Evolutionary conservation across 352 stramenopile species (phyloP).

Genomic region (Phytophthora tentaculata): DNA sequence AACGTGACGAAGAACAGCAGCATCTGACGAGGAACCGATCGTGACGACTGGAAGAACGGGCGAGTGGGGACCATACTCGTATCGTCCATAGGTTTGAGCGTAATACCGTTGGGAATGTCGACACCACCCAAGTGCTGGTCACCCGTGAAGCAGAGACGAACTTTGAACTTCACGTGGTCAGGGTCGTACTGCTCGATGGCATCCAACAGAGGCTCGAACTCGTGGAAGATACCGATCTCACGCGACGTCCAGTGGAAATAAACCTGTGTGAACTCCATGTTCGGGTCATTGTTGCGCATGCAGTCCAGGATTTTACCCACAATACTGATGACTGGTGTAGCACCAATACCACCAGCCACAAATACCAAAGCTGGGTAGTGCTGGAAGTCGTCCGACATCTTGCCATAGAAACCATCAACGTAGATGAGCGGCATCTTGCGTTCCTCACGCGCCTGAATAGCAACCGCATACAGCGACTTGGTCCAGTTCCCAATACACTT

Average conservation of each 20-base stretch:
- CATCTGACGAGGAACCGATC: conserved; percentile 74
- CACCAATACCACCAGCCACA: conserved; percentile 85
- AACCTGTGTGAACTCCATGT: conserved; percentile 70
- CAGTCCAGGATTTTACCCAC: conserved; percentile 86
- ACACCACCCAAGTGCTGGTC: conserved; percentile 80
- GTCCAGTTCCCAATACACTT: conserved; percentile 83
- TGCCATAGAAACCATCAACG: conserved; percentile 85
- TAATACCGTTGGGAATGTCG: conserved; percentile 76
- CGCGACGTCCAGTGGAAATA: conserved; percentile 89
- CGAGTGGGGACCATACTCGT: conserved; percentile 80
- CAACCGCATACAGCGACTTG: conserved; percentile 74
- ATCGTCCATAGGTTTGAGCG: conserved; percentile 83
- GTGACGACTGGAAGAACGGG: conserved; percentile 77
- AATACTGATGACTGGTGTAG: conserved; percentile 90
- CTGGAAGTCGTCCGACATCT: conserved; percentile 86
- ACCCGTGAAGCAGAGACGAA: conserved; percentile 81
- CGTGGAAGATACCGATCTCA: conserved; percentile 85
- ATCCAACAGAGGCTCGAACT: conserved; percentile 83
- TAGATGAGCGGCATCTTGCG: conserved; percentile 84
- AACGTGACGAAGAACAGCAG: conserved; percentile 85
- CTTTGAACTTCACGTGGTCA: conserved; percentile 67
- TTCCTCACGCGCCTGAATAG: conserved; percentile 79
- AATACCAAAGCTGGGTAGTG: conserved; percentile 84
- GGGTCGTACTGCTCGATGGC: conserved; percentile 81
- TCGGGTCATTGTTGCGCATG: conserved; percentile 81